These are phyloP conservation scores for Guyanaporus albipodus DNA, from an alignment of 768 basidiomycete genomes.

Conservation along the genomic window DNA sequence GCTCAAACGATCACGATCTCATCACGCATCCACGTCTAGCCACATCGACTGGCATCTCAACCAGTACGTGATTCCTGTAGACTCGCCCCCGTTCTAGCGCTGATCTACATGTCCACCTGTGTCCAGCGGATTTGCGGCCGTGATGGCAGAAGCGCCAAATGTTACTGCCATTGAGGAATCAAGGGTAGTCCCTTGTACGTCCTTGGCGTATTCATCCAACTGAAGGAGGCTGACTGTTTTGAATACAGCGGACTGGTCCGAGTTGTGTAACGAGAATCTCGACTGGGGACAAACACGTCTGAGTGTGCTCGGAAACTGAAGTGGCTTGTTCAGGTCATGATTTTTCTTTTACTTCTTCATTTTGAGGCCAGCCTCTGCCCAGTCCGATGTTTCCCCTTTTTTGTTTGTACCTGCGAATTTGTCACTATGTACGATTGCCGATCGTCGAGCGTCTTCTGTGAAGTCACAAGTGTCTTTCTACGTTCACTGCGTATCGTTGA, in stretches of 20 bases:
- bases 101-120: not conserved
- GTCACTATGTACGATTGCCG: no score
- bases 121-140: slow-evolving; percentile 3
- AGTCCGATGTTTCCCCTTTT: no score
- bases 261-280: not conserved
- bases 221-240: not conserved
- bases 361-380: no score
- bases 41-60: not conserved
- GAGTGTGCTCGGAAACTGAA: not conserved
- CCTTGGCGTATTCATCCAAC: not conserved
- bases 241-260: not conserved
- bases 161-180: slow-evolving; percentile 4
- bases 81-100: no score
- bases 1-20: not conserved
- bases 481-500: no score
- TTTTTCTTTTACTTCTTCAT: no score
- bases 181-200: slow-evolving; percentile 17
- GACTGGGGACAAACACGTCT: not conserved
- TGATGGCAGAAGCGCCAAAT: slow-evolving; percentile 21
- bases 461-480: no score
- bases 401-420: no score
- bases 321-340: no score
- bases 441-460: no score
- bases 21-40: not conserved
- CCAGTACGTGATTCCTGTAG: no score